phyloP scores from a whole-genome alignment of 495 filamentous ascomycete genomes.

The Talaromyces thailandensis region DNA sequence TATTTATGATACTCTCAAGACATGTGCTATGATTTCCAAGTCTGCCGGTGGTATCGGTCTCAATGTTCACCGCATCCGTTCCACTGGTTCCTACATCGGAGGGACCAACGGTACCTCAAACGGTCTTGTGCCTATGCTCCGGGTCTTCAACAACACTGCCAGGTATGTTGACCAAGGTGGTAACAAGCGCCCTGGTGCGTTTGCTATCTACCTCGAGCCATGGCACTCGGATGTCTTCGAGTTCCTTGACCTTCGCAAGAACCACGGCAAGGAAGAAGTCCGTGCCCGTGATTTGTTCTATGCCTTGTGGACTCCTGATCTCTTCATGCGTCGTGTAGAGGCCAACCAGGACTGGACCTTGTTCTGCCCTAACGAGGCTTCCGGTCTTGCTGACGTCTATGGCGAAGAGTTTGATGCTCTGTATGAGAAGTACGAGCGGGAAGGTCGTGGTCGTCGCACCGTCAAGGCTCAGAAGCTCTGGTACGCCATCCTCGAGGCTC shows the following conservation, averaged over 20 bases:
- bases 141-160: constrained; percentile 98
- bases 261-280: constrained; percentile 97
- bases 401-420: constrained; percentile 95
- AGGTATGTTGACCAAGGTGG: constrained; percentile 98
- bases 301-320: constrained; percentile 94
- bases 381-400: constrained; percentile 90
- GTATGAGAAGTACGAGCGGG: constrained; percentile 88
- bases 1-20: constrained; percentile 98
- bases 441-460: constrained; percentile 79
- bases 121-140: constrained; percentile 93
- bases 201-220: constrained; percentile 98
- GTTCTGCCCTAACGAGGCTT: constrained; percentile 94
- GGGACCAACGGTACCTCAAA: constrained; percentile 98
- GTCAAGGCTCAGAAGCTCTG: constrained; percentile 98
- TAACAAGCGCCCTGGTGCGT: constrained; percentile 97
- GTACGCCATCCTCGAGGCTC: constrained; percentile 95
- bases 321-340: constrained; percentile 99
- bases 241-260: constrained; percentile 96
- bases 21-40: constrained; percentile 99
- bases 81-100: constrained; percentile 93
- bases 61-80: constrained; percentile 90
- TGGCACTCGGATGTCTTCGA: constrained; percentile 98
- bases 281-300: constrained; percentile 97
- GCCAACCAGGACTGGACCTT: constrained; percentile 92
- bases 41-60: constrained; percentile 95